Percentiles rank a stretch among this genome's conserved stretches.
Conservation (phyloP, 2,329 filamentous ascomycete species). For the Lasiodiplodia hormozganensis region DNA sequence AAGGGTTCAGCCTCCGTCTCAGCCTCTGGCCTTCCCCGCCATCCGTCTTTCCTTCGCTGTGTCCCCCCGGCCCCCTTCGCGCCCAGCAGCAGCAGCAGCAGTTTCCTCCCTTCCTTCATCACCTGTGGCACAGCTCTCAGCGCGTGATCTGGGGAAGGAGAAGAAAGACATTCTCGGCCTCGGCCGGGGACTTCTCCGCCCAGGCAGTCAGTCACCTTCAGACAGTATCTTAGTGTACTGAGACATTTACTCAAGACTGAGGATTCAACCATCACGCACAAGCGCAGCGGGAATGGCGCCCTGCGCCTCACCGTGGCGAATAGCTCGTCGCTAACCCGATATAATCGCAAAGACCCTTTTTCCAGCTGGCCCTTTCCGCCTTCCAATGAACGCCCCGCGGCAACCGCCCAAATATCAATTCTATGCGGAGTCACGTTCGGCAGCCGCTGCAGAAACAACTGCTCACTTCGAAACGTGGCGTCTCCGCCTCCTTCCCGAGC, state of each 20-base stretch:
- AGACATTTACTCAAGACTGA: too few species aligned
- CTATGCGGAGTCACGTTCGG: too few species aligned
- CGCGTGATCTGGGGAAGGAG: background rate
- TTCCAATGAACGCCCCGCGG: too few species aligned
- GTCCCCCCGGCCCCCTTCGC: background rate
- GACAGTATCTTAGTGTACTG: too few species aligned
- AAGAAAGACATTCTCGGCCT: background rate
- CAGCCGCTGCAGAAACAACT: too few species aligned
- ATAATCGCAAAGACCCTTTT: too few species aligned
- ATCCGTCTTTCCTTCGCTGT: background rate
- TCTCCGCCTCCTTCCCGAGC: background rate
- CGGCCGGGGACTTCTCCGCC: background rate
- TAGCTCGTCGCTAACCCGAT: too few species aligned
- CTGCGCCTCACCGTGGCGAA: too few species aligned
- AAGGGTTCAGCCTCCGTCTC: constrained; percentile 5
- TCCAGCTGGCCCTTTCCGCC: too few species aligned
- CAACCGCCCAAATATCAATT: too few species aligned
- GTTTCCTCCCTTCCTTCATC: background rate
- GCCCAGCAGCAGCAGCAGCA: background rate
- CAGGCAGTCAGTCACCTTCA: background rate
- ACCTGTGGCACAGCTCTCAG: background rate
- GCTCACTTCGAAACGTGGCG: background rate
- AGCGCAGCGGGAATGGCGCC: too few species aligned
- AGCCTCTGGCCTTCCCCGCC: background rate
- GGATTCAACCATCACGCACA: too few species aligned